These are phyloP conservation scores for Rhizopogon vinicolor DNA, from an alignment of 768 basidiomycete genomes.

Conservation along the genomic window DNA sequence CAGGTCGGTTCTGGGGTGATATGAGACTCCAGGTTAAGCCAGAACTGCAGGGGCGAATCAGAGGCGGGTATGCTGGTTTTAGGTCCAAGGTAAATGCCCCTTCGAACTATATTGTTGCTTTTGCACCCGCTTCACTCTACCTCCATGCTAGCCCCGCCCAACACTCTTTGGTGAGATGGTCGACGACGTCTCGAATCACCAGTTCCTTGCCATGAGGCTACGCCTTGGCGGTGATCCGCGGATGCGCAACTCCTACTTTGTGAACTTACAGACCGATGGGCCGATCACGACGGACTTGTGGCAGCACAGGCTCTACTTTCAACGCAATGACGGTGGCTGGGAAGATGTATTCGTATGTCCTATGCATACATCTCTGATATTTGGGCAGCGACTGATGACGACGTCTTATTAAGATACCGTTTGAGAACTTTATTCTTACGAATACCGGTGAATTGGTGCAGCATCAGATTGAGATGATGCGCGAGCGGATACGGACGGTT, in stretches of 20 bases:
- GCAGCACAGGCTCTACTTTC: constrained; percentile 89
- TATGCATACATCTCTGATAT: constrained; percentile 4
- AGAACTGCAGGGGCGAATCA: constrained; percentile 61
- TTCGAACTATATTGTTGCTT: neutral
- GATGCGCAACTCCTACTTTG: constrained; percentile 82
- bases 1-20: constrained; percentile 75
- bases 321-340: constrained; percentile 62
- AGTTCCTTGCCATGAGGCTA: constrained; percentile 76
- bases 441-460: constrained; percentile 68
- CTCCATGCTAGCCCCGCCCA: constrained; percentile 54
- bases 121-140: neutral
- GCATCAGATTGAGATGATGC: constrained; percentile 71
- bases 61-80: constrained; percentile 90
- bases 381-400: constrained; percentile 7
- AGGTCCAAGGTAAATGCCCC: constrained; percentile 60
- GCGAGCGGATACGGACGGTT: constrained; percentile 70
- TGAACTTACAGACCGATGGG: constrained; percentile 90
- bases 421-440: constrained; percentile 69
- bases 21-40: constrained; percentile 68
- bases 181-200: constrained; percentile 80
- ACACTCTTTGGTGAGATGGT: constrained; percentile 82
- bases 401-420: constrained; percentile 60
- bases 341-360: constrained; percentile 73
- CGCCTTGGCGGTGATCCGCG: constrained; percentile 73
- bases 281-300: constrained; percentile 81